Conservation (phyloP, 2,329 filamentous ascomycete genomes). For the Monilinia vaccinii-corymbosi region DNA sequence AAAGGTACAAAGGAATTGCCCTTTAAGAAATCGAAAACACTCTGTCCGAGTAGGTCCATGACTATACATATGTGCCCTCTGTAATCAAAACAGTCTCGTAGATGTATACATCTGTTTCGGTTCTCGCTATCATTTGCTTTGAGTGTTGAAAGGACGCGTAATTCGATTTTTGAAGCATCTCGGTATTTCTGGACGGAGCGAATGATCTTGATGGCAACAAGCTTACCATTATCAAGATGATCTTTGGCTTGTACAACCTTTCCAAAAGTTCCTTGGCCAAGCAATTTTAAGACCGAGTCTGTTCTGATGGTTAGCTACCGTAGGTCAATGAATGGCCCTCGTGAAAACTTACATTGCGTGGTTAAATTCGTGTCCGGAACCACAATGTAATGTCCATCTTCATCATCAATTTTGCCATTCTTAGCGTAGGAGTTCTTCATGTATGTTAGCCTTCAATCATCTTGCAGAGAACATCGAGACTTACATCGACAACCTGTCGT, state of each 20-base stretch:
- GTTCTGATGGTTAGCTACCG: conserved; percentile 7
- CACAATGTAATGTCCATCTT: conserved; percentile 95
- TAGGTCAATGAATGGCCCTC: neutral
- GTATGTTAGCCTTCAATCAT: conserved; percentile 11
- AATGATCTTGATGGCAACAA: conserved; percentile 94
- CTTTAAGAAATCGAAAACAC: conserved; percentile 97
- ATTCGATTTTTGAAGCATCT: conserved; percentile 88
- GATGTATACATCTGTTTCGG: conserved; percentile 91
- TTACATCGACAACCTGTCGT: conserved; percentile 53
- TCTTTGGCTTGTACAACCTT: conserved; percentile 95
- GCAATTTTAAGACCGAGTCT: conserved; percentile 83
- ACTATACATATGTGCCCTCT: conserved; percentile 89
- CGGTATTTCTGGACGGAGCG: conserved; percentile 97
- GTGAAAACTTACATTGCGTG: conserved; percentile 65
- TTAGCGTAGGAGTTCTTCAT: conserved; percentile 37
- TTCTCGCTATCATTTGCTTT: conserved; percentile 87
- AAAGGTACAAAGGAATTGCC: conserved; percentile 93
- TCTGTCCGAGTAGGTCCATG: conserved; percentile 75
- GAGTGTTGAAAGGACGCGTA: conserved; percentile 84
- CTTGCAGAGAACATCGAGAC: conserved; percentile 25
- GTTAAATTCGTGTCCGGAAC: conserved; percentile 79
- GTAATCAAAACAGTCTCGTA: conserved; percentile 95
- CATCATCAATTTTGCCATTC: conserved; percentile 78
- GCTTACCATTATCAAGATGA: conserved; percentile 55
- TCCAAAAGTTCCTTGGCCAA: conserved; percentile 95